Percentiles rank a stretch among this genome's conserved stretches.
These are phyloP conservation scores for Ambrosia hybrid DNA, from an alignment of 140 eudicot species.

Conservation along the genomic window DNA sequence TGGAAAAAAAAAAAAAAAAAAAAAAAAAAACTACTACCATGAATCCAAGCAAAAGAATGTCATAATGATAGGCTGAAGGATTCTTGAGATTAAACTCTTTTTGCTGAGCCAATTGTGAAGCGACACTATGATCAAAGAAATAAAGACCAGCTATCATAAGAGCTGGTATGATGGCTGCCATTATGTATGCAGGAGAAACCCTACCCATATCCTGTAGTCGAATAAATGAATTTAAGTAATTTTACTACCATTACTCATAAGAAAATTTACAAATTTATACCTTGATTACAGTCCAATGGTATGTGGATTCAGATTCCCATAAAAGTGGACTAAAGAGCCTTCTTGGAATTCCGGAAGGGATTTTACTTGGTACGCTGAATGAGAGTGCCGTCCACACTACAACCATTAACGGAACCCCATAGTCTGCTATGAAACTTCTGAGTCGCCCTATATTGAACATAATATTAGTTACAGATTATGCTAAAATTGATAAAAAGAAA, in stretches of 20 bases:
- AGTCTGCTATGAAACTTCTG: constrained; percentile 60
- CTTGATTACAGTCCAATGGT: constrained; percentile 51
- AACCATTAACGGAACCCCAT: constrained; percentile 61
- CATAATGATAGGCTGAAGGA: constrained; percentile 51
- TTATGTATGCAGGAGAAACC: constrained; percentile 36
- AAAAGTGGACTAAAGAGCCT: constrained; percentile 52
- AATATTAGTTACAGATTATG: constrained; percentile 3
- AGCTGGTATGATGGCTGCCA: constrained; percentile 44
- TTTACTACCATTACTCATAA: not conserved
- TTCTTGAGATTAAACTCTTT: constrained; percentile 55
- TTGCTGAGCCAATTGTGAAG: constrained; percentile 55
- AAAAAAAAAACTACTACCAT: constrained; percentile 27
- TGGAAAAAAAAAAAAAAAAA: not conserved
- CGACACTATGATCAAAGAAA: constrained; percentile 54
- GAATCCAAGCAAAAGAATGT: constrained; percentile 46
- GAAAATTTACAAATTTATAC: constrained; percentile 2
- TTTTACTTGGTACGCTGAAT: constrained; percentile 42
- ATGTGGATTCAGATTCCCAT: constrained; percentile 53
- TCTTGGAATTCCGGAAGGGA: constrained; percentile 57
- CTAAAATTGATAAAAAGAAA: not conserved
- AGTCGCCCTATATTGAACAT: constrained; percentile 28
- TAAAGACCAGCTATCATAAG: constrained; percentile 46
- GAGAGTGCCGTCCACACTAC: constrained; percentile 52
- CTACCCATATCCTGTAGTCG: constrained; percentile 38
- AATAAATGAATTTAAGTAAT: not conserved